Conservation (phyloP, 371 early-diverging fungal genomes). For the Rhizomucor pusillus region DNA sequence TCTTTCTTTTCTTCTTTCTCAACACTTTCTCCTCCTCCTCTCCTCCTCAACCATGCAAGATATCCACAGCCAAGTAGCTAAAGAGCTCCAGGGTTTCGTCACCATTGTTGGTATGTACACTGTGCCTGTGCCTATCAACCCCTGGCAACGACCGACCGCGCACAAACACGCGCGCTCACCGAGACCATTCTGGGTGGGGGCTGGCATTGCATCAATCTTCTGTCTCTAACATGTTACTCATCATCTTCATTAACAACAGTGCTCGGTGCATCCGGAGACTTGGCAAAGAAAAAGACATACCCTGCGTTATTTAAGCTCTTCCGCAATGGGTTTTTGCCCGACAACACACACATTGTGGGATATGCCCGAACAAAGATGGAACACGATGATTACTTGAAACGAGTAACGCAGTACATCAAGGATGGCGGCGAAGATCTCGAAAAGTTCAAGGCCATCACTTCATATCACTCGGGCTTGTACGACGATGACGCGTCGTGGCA, state of each 20-base stretch:
- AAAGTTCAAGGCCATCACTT: conserved; percentile 74
- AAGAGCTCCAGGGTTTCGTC: conserved; percentile 39
- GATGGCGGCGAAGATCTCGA: conserved; percentile 32
- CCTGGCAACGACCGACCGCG: too few species aligned
- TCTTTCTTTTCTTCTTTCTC: conserved; percentile 5
- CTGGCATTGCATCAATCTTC: not conserved
- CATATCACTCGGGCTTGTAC: conserved; percentile 90
- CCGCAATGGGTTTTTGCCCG: conserved; percentile 73
- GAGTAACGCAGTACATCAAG: conserved; percentile 80
- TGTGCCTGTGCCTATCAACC: not conserved
- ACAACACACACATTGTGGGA: conserved; percentile 82
- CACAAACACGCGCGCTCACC: too few species aligned
- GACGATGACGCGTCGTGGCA: conserved; percentile 78
- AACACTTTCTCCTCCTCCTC: not conserved
- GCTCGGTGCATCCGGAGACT: conserved; percentile 89
- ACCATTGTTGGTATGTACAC: conserved; percentile 52
- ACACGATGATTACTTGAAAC: conserved; percentile 76
- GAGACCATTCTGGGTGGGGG: too few species aligned
- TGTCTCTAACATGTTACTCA: too few species aligned
- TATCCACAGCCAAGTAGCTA: conserved; percentile 36
- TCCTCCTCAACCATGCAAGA: conserved; percentile 28
- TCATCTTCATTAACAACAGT: conserved; percentile 38
- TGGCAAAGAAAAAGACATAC: conserved; percentile 97
- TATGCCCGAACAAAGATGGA: conserved; percentile 93
- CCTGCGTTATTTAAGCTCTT: conserved; percentile 91